These are phyloP conservation scores for Coniochaeta pulveracea DNA, from an alignment of 2,329 filamentous ascomycete genomes.

Conservation along the genomic window DNA sequence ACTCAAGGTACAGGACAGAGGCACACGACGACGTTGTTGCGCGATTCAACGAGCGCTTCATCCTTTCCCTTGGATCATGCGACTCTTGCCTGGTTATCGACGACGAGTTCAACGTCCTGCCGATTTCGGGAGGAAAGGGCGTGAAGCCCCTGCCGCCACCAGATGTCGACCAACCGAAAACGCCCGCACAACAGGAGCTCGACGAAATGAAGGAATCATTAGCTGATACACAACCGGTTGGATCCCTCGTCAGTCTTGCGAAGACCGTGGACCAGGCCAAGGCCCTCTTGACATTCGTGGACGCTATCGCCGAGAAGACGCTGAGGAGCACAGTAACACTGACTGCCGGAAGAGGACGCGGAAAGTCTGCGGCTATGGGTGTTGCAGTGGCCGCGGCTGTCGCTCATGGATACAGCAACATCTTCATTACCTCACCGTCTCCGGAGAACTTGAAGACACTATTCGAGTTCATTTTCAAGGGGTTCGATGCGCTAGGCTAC, in stretches of 20 bases:
- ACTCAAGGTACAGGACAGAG: constrained; percentile 91
- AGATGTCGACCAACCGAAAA: constrained; percentile 62
- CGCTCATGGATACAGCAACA: constrained; percentile 95
- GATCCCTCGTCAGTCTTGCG: constrained; percentile 71
- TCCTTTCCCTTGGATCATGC: constrained; percentile 90
- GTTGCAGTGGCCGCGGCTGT: constrained; percentile 89
- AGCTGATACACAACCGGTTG: constrained; percentile 75
- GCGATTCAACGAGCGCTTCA: constrained; percentile 95
- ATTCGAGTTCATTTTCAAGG: constrained; percentile 97
- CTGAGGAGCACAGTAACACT: constrained; percentile 85
- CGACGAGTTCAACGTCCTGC: constrained; percentile 93
- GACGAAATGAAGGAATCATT: constrained; percentile 80
- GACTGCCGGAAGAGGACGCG: constrained; percentile 86
- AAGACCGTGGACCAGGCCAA: constrained; percentile 94
- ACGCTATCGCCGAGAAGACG: constrained; percentile 93
- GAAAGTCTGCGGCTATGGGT: constrained; percentile 93
- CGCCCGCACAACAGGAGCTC: constrained; percentile 62
- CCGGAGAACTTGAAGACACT: constrained; percentile 98
- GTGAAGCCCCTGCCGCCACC: constrained; percentile 73
- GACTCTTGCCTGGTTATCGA: constrained; percentile 92
- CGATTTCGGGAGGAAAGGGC: constrained; percentile 89
- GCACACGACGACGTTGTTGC: constrained; percentile 91
- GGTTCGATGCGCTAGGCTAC: constrained; percentile 89
- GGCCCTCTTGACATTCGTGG: constrained; percentile 90
- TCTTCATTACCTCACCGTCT: constrained; percentile 96